A percentile compares a stretch with the other conserved stretches of the same genome.
These are phyloP conservation scores for Leavenworthia alabamica DNA, from an alignment of 345 rosid species.

Conservation along the genomic window DNA sequence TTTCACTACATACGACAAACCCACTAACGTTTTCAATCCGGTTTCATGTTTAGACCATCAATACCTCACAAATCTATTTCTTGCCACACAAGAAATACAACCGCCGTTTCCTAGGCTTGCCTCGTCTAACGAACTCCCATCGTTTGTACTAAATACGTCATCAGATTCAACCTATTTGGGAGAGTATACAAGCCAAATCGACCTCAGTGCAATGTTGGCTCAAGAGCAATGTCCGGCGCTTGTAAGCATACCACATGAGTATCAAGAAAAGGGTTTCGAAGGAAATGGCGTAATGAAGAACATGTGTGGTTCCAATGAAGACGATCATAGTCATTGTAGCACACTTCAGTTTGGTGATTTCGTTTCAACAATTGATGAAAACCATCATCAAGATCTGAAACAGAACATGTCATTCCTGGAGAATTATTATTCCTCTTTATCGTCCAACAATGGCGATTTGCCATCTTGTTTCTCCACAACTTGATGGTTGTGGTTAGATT, in stretches of 20 bases:
- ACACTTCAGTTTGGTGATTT: neutral
- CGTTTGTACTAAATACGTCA: conserved; percentile 48
- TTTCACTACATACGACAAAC: conserved; percentile 32
- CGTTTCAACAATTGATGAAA: conserved; percentile 6
- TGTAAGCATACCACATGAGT: conserved; percentile 28
- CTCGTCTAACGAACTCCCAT: conserved; percentile 33
- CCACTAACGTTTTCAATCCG: conserved; percentile 22
- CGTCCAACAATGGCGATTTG: conserved; percentile 19
- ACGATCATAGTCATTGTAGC: neutral
- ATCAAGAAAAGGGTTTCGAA: conserved; percentile 14
- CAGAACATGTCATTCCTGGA: conserved; percentile 26
- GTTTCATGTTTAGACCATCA: conserved; percentile 32
- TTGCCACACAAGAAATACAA: conserved; percentile 39
- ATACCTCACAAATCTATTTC: conserved; percentile 36
- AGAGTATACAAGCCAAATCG: conserved; percentile 26
- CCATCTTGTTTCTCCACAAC: conserved; percentile 25
- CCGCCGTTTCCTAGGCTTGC: conserved; percentile 25
- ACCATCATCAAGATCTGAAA: conserved; percentile 10
- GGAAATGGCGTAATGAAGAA: conserved; percentile 13
- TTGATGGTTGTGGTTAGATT: conserved; percentile 6
- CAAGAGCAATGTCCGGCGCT: conserved; percentile 30
- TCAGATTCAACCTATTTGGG: conserved; percentile 42
- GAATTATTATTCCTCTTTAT: conserved; percentile 14
- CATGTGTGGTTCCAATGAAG: conserved; percentile 10
- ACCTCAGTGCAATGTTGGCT: conserved; percentile 20